Evolutionary conservation across 1,139 yeast genomes (phyloP).

Genomic region (Candida sp.): DNA sequence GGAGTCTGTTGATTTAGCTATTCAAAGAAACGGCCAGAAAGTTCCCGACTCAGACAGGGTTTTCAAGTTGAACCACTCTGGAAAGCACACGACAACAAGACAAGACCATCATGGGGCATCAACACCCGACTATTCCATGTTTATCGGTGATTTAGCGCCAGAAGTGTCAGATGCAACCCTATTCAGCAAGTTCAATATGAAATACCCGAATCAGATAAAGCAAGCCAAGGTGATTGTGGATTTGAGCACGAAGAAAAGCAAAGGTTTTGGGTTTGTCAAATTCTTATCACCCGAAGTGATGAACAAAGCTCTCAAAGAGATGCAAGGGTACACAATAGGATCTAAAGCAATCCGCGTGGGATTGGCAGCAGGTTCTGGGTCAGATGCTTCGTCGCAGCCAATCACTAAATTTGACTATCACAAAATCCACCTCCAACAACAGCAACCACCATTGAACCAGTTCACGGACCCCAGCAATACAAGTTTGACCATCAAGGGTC

Average conservation of each 20-base stretch:
- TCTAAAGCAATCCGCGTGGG: conserved; percentile 78
- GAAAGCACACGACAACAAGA: conserved; percentile 42
- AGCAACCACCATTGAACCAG: conserved; percentile 36
- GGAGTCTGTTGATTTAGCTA: conserved; percentile 72
- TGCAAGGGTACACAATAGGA: conserved; percentile 81
- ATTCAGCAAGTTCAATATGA: conserved; percentile 68
- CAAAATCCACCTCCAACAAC: conserved; percentile 23
- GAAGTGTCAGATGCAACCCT: conserved; percentile 77
- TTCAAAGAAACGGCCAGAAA: conserved; percentile 67
- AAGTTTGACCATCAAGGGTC: conserved; percentile 31
- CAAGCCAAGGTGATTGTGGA: conserved; percentile 91
- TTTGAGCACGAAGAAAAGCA: conserved; percentile 71
- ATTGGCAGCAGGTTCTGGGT: conserved; percentile 26
- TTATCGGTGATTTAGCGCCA: conserved; percentile 85
- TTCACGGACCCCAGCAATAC: conserved; percentile 43
- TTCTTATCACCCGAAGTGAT: conserved; percentile 75
- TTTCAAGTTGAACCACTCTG: conserved; percentile 87
- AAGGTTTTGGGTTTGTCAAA: conserved; percentile 94
- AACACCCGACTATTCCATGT: conserved; percentile 24
- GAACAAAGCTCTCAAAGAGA: conserved; percentile 74
- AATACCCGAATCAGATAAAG: conserved; percentile 71
- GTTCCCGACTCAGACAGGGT: conserved; percentile 62
- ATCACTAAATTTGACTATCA: conserved; percentile 10
- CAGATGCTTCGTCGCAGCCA: conserved; percentile 9
- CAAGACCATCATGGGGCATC: conserved; percentile 26